These are phyloP conservation scores for Amanita rubescens DNA, from an alignment of 768 basidiomycete genomes.

Conservation along the genomic window DNA sequence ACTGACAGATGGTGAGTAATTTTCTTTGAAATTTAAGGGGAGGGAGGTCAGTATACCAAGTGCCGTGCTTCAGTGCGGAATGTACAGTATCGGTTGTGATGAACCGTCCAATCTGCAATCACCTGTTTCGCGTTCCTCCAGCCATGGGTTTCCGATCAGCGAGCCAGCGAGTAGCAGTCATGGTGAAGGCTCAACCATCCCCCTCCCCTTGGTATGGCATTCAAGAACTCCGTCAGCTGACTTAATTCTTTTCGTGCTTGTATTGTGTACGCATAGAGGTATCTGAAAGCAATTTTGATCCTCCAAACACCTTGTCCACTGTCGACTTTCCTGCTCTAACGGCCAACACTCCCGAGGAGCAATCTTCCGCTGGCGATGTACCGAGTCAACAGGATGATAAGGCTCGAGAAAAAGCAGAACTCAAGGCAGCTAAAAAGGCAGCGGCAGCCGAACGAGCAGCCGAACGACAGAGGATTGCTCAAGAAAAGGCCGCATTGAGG, in stretches of 20 bases:
- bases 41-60: conserved; percentile 88
- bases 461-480: conserved; percentile 48
- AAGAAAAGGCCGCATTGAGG: conserved; percentile 51
- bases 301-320: conserved; percentile 53
- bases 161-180: conserved; percentile 21
- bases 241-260: conserved; percentile 30
- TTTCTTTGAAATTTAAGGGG: conserved; percentile 51
- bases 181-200: conserved; percentile 24
- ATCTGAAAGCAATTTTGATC: conserved; percentile 17
- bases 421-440: conserved; percentile 59
- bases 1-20: conserved; percentile 61
- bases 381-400: conserved; percentile 3
- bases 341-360: conserved; percentile 25
- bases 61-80: conserved; percentile 85
- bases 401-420: conserved; percentile 41
- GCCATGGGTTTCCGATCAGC: conserved; percentile 35
- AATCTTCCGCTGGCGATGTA: conserved; percentile 16
- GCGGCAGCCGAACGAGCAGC: conserved; percentile 55
- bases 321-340: conserved; percentile 74
- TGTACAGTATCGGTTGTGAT: conserved; percentile 67
- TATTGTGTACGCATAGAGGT: not conserved
- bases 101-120: conserved; percentile 31
- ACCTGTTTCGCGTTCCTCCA: conserved; percentile 22
- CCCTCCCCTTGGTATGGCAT: conserved; percentile 43
- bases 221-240: conserved; percentile 32